Evolutionary conservation across 768 basidiomycete genomes (phyloP), one percentile per base, ranked within the genome.

Genomic region (Heimioporus sp.): DNA sequence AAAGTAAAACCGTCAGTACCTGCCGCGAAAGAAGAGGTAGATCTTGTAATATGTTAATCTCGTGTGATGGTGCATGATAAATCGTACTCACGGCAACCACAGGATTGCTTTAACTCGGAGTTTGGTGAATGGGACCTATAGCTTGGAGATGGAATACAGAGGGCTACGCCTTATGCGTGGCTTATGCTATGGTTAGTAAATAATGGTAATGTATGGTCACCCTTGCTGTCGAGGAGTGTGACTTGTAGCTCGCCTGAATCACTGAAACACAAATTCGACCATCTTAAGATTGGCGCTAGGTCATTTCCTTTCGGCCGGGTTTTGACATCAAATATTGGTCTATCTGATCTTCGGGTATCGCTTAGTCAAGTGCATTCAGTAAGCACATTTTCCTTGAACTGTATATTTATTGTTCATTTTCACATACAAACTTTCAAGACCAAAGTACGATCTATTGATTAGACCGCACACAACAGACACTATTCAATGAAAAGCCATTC

Each of bases 51-150:
- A 58, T 52, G 82, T 76, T 17, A 38, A 36, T 5, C 35, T 44
- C 43, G 7, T 16, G 20, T 43, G 17, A 24, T 41, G 10, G 15
- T 16, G n/a, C 9, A 42, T 17, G 17, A n/a, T 30, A 10, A 10
- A 30, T 38, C n/a, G 43, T 53, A 17, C 46, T 48, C 37, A 48
- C 15, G 20, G 20, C 16, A 32, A 45, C 47, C 16, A 17, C 43
- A 88, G 86, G 87, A 90, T 57, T 90, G 87, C 62, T 87, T 76
- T 56, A 81, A 74, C 57, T 89, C 87, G 87, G 82, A 87, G 51
- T 88, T 73, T 63, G 84, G 78, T 6, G 65, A 77, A 52, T 79
- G 54, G 54, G 56, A 57, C 11, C 10, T 51, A 15, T 59, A 55
- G 54, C 46, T 32, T 9, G 37, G 21, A 2, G 6, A 20, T 36